phyloP scores from a whole-genome alignment of 805 yeast species.

The Lipomyces kockii region DNA sequence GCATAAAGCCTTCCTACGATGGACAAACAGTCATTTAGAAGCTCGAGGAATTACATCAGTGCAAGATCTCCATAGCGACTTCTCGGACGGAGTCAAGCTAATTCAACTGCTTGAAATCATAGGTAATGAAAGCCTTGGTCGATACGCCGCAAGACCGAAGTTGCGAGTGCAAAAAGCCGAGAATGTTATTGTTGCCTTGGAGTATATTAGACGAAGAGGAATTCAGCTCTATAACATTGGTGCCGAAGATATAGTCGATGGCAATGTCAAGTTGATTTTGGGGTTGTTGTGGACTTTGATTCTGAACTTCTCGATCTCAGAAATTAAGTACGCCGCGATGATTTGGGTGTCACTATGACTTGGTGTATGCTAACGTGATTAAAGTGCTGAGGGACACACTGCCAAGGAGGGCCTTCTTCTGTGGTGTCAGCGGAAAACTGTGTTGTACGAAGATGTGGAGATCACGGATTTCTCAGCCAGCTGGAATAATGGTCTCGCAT shows the following conservation, averaged over 20 bases:
- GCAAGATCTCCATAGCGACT: constrained; percentile 41
- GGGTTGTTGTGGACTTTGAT: constrained; percentile 80
- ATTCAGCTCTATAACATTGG: constrained; percentile 48
- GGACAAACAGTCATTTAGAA: constrained; percentile 48
- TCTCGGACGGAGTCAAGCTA: constrained; percentile 46
- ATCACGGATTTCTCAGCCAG: constrained; percentile 58
- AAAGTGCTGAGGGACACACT: constrained; percentile 46
- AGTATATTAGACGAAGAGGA: constrained; percentile 46
- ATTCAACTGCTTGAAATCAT: constrained; percentile 48
- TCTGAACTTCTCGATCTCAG: constrained; percentile 47
- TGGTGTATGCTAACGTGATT: neutral
- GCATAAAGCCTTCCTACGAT: constrained; percentile 48
- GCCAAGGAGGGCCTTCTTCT: constrained; percentile 52
- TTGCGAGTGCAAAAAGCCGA: constrained; percentile 48
- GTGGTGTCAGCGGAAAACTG: constrained; percentile 60
- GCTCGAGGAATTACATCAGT: constrained; percentile 40
- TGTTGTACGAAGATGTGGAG: constrained; percentile 46
- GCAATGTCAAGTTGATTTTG: constrained; percentile 86
- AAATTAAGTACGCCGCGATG: constrained; percentile 40
- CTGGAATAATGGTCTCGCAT: constrained; percentile 59
- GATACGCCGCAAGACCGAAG: constrained; percentile 43
- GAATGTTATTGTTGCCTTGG: constrained; percentile 48
- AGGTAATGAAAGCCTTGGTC: constrained; percentile 46
- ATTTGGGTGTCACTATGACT: too few relatives aligned
- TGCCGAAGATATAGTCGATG: constrained; percentile 90